Base-by-base conservation (phyloP, 2,329 filamentous ascomycete genomes). In the Curvularia verruculosa region DNA sequence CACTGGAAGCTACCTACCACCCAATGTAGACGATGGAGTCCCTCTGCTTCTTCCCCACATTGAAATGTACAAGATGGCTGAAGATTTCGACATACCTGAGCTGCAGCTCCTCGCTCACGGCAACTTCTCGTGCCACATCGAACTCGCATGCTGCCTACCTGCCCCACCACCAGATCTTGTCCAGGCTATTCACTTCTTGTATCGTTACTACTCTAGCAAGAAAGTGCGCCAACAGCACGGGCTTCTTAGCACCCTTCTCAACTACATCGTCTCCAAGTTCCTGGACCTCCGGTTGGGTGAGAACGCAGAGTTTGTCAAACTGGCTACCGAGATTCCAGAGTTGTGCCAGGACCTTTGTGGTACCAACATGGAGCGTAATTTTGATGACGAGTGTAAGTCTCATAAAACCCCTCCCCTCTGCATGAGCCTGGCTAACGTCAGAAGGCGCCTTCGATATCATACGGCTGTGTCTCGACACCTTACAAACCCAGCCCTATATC, bases 231-330 rank as follows among this genome's bases (percentile, higher is more conserved):
- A 62, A 45, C 60, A 70, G 29, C 63, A 69, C 24, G 60, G 65
- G 18, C 64, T 81, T 4, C 59, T 78, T 7, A 72, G 79, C 40
- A 75, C 73, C 0, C 66, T 81, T 15, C 67, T 79, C 47, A 73
- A 79, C 60, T 81, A 81, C 64, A 81, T 78, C 56, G 69, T 81
- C 19, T 67, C 70, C 6, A 69, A 66, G 26, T 80, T 79, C 60
- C 36, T 64, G 3, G 69, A 71, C 24, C 78, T 81, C 56, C 60
- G 62, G 15, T 69, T 81, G 3, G 73, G 65, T 2, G 50, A 73
- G 21, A 67, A 75, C 40, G 51, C 57, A 10, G 72, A 73, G 2
- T 81, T 82, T 64, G 66, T 70, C 21, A 58, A 70, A 13, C 56
- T 78, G 10, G 71, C 73, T 1, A 75, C 65, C 39, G 73, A 78